These are phyloP conservation scores for Claviceps quebecensis DNA, from an alignment of 2,329 filamentous ascomycete species.

Conservation along the genomic window DNA sequence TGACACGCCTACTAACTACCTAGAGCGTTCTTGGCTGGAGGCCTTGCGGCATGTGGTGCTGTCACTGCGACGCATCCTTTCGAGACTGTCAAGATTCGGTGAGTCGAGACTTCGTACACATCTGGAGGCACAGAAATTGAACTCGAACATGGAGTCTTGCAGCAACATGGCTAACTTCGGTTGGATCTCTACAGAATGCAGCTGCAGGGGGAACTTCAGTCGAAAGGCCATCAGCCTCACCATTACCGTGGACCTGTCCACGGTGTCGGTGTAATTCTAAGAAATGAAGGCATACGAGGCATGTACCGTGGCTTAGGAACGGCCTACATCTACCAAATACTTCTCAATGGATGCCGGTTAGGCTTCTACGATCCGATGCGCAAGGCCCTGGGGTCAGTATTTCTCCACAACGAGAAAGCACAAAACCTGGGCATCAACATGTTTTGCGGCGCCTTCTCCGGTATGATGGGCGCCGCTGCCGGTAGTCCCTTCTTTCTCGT, in stretches of 20 bases:
- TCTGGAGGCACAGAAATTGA: background rate
- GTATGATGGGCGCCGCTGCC: constrained; percentile 80
- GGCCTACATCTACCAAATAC: constrained; percentile 91
- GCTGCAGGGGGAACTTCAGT: constrained; percentile 86
- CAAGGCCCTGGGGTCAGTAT: constrained; percentile 48
- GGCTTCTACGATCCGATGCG: constrained; percentile 97
- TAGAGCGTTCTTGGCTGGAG: constrained; percentile 86
- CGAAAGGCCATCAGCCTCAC: constrained; percentile 70
- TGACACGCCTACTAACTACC: constrained; percentile 6
- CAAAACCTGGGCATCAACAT: constrained; percentile 89
- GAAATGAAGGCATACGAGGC: constrained; percentile 76
- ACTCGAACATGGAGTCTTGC: background rate
- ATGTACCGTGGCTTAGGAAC: constrained; percentile 81
- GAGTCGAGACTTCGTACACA: constrained; percentile 18
- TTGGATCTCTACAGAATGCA: constrained; percentile 52
- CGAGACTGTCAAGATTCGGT: constrained; percentile 98
- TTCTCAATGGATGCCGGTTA: constrained; percentile 89
- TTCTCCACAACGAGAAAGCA: constrained; percentile 58
- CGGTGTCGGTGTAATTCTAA: constrained; percentile 76
- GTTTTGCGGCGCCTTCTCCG: constrained; percentile 77
- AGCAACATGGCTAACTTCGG: background rate
- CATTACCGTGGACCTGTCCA: constrained; percentile 87
- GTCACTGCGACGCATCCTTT: constrained; percentile 97
- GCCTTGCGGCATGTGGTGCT: constrained; percentile 91
- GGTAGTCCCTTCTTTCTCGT: constrained; percentile 96